Base-by-base conservation (phyloP, 768 basidiomycete genomes). In the Amanita molliuscula region DNA sequence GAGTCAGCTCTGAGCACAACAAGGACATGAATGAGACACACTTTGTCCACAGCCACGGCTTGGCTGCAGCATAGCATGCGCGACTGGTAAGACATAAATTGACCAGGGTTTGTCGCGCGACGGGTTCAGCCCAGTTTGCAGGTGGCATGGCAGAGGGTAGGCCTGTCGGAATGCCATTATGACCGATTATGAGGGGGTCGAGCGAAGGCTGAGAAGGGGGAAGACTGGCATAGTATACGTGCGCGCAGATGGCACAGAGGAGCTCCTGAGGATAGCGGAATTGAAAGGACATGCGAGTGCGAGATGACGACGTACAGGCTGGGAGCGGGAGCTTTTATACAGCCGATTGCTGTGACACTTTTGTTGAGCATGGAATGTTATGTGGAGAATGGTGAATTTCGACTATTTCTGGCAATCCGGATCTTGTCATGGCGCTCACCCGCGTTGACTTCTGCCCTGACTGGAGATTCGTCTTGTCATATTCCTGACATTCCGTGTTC, bases 31-130 rank as follows among this genome's bases (percentile, higher is more conserved):
- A 10, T 31, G 45, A 31, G 15, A 61, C 72, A 52, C 51, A 74
- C 72, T 81, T 81, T 51, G 77, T 78, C 88, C 89, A 93, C 4
- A 93, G 69, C 86, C 84, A 92, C 0, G 88, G 88, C 56, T 83
- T 84, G n/a, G 89, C 86, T 1, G 87, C 89, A 25, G 79, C 76
- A 59, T 81, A 79, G 84, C 86, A 91, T 2, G 79, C 73, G 58
- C 72, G 84, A 59, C 81, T 87, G 37, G 89, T 87, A 53, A 87
- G 76, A 58, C 84, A 88, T 38, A 91, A 80, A 56, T 65, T 80
- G 4, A 78, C 72, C 18, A 93, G 72, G 0, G 89, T 82, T 51
- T 65, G 71, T 10, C 88, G 78, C 21, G 79, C 72, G 26, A 79
- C 58, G 4, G 77, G 70, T 54, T 90, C 88, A 0, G 84, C 67